phyloP scores from a whole-genome alignment of 1,139 yeast species.

The Geotrichum restrictum region DNA sequence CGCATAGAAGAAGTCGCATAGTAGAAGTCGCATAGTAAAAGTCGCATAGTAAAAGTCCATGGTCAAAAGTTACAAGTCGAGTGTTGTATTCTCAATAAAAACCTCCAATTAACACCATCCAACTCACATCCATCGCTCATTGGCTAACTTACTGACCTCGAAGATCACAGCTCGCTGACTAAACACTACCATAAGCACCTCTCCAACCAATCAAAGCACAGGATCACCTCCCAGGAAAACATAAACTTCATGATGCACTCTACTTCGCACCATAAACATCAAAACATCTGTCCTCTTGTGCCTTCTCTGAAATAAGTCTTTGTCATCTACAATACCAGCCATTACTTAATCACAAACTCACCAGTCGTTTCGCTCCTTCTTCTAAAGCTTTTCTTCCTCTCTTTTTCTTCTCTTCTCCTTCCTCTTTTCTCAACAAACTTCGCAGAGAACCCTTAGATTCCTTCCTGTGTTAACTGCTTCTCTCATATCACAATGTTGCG shows the following conservation, averaged over 20 bases:
- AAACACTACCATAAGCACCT: neutral
- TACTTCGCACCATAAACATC: too few species aligned
- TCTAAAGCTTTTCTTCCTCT: slow-evolving; percentile 8
- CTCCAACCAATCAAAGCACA: neutral
- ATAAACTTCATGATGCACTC: too few species aligned
- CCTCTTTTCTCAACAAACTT: slow-evolving; percentile 23
- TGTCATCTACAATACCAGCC: neutral
- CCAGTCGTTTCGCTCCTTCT: neutral
- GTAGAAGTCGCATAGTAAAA: too few species aligned
- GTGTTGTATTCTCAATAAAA: too few species aligned
- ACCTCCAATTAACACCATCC: too few species aligned
- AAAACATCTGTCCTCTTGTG: too few species aligned
- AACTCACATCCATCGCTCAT: neutral
- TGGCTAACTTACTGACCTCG: too few species aligned
- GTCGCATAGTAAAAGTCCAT: too few species aligned
- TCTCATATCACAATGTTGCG: slow-evolving; percentile 38
- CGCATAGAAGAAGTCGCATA: too few species aligned
- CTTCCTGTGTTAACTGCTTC: slow-evolving; percentile 14
- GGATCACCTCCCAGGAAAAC: neutral
- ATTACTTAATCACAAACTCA: neutral
- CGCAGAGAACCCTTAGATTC: slow-evolving; percentile 20
- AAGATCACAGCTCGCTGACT: too few species aligned
- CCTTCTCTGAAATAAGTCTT: neutral
- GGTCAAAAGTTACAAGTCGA: too few species aligned
- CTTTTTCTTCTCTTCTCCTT: slow-evolving; percentile 25